phyloP scores from a whole-genome alignment of 352 stramenopile species.

The Phytopythium vexans region DNA sequence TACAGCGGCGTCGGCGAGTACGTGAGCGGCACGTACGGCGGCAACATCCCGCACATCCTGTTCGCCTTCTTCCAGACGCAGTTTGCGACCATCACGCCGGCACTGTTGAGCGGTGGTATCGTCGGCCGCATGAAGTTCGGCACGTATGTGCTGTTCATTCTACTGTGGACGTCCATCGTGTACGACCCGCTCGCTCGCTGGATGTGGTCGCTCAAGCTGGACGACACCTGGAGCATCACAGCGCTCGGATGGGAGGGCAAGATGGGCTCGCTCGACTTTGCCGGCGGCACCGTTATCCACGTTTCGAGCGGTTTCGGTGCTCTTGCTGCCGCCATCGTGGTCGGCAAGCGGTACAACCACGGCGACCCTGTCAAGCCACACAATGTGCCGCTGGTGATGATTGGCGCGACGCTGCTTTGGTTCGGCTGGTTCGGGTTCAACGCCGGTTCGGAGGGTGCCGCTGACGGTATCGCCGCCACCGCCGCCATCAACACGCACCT shows the following conservation, averaged over 20 bases:
- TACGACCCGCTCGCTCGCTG: conserved; percentile 84
- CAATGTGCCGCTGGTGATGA: conserved; percentile 86
- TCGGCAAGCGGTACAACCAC: conserved; percentile 77
- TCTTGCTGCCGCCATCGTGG: conserved; percentile 63
- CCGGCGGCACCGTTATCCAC: conserved; percentile 82
- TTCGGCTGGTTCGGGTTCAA: conserved; percentile 90
- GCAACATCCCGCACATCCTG: conserved; percentile 59
- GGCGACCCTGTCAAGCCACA: conserved; percentile 67
- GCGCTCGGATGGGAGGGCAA: conserved; percentile 63
- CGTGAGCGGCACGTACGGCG: conserved; percentile 49
- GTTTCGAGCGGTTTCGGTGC: conserved; percentile 76
- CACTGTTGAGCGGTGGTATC: conserved; percentile 70
- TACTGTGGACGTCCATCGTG: conserved; percentile 80
- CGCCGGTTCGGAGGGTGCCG: conserved; percentile 53
- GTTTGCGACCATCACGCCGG: conserved; percentile 78
- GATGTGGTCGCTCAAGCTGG: conserved; percentile 79
- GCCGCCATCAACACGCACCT: conserved; percentile 78
- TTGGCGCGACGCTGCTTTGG: conserved; percentile 72
- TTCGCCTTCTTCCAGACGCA: conserved; percentile 84
- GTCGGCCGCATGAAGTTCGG: conserved; percentile 82
- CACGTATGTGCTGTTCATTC: conserved; percentile 69
- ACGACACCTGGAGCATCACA: conserved; percentile 37
- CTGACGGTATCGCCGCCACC: conserved; percentile 59
- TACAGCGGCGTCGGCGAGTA: conserved; percentile 54
- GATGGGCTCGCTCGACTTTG: conserved; percentile 79